phyloP scores from a whole-genome alignment of 1,139 yeast genomes.

The Williopsis jadinii region DNA sequence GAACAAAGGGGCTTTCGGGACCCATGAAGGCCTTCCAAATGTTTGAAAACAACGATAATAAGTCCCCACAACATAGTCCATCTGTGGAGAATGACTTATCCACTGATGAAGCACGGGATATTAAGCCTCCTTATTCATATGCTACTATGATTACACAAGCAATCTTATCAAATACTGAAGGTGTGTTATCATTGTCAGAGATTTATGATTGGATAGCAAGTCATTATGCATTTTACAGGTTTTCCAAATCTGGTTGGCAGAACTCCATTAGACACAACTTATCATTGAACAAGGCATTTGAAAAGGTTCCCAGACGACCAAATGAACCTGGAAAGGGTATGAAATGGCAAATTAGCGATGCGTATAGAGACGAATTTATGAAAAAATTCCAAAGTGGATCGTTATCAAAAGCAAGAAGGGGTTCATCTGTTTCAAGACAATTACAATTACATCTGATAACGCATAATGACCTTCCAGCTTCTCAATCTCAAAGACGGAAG shows the following conservation, averaged over 20 bases:
- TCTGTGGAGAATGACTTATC: constrained; percentile 41
- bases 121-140: constrained; percentile 94
- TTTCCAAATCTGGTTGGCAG: constrained; percentile 94
- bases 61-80: background rate
- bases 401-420: constrained; percentile 66
- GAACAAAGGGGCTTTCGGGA: constrained; percentile 1
- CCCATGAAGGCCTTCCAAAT: constrained; percentile 43
- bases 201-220: constrained; percentile 86
- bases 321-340: constrained; percentile 98
- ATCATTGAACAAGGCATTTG: constrained; percentile 80
- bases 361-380: constrained; percentile 77
- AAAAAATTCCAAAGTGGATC: constrained; percentile 72
- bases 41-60: constrained; percentile 34
- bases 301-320: constrained; percentile 90
- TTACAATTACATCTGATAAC: constrained; percentile 68
- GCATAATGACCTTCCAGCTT: constrained; percentile 54
- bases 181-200: constrained; percentile 82
- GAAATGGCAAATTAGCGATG: constrained; percentile 95
- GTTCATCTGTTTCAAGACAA: constrained; percentile 73
- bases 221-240: constrained; percentile 87
- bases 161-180: constrained; percentile 79
- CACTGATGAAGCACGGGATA: constrained; percentile 84
- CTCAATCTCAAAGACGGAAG: constrained; percentile 11
- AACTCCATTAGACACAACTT: constrained; percentile 79
- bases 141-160: constrained; percentile 99